phyloP scores from a whole-genome alignment of 2,329 filamentous ascomycete genomes.

The Cadophora gregata region DNA sequence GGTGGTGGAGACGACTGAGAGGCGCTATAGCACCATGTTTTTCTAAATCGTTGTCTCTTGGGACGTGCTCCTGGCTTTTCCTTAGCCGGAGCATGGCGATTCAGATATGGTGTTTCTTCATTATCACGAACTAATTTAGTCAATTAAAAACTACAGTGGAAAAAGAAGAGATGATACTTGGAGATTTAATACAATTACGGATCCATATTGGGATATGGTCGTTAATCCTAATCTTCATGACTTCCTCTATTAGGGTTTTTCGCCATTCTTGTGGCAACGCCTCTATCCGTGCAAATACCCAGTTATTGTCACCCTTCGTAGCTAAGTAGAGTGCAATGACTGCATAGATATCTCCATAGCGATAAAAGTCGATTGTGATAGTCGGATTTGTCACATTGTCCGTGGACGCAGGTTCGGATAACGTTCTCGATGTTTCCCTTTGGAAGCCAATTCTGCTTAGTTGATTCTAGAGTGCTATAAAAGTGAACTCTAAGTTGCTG shows the following conservation, averaged over 20 bases:
- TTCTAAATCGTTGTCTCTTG: conserved; percentile 7
- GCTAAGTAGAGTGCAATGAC: conserved; percentile 13
- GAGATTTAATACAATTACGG: not conserved
- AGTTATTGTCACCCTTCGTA: conserved; percentile 16
- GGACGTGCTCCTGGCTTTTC: conserved; percentile 4
- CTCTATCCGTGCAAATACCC: conserved; percentile 12
- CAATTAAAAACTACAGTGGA: not conserved
- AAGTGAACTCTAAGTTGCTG: conserved; percentile 14
- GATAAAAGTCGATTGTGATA: conserved; percentile 19
- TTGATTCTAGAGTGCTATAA: conserved; percentile 2
- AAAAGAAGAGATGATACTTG: not conserved
- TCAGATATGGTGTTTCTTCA: conserved; percentile 3
- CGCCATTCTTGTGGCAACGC: conserved; percentile 13
- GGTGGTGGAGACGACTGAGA: not conserved
- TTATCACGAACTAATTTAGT: conserved; percentile 8
- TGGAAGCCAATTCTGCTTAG: conserved; percentile 14
- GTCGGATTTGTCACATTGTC: conserved; percentile 4
- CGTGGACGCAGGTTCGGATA: conserved; percentile 6
- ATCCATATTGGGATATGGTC: not conserved
- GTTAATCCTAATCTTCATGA: conserved; percentile 6
- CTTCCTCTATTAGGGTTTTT: conserved; percentile 6
- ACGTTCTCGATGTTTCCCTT: conserved; percentile 14
- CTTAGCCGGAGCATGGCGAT: conserved; percentile 3
- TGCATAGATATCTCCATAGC: conserved; percentile 17
- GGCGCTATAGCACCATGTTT: conserved; percentile 5